Evolutionary conservation across 1,284 basidiomycete species (phyloP).

Genomic region (Papiliotrema flavescens): DNA sequence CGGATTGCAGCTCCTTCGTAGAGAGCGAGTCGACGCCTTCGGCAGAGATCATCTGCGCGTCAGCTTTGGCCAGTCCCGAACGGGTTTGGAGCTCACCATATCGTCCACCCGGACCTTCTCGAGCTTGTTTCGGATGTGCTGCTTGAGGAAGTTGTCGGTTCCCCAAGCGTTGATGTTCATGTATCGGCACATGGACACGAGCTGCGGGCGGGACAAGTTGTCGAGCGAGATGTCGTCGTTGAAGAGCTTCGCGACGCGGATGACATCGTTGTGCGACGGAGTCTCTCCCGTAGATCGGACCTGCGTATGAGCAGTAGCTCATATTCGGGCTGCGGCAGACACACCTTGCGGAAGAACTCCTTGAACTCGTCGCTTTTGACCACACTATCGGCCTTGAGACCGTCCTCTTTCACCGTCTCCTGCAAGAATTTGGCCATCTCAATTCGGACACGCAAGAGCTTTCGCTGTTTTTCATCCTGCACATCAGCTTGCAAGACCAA

Average conservation of each 20-base stretch:
- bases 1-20: constrained; percentile 81
- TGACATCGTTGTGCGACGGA: constrained; percentile 80
- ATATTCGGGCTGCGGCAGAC: constrained; percentile 1
- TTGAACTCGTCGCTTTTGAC: constrained; percentile 95
- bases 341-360: constrained; percentile 95
- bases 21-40: constrained; percentile 93
- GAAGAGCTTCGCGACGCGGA: constrained; percentile 94
- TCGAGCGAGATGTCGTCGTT: constrained; percentile 97
- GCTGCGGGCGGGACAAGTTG: constrained; percentile 93
- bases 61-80: background rate
- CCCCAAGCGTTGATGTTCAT: constrained; percentile 99
- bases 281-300: constrained; percentile 93
- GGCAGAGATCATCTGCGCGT: constrained; percentile 65
- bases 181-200: constrained; percentile 94
- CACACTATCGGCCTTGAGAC: constrained; percentile 86
- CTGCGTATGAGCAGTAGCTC: constrained; percentile 43
- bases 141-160: constrained; percentile 96
- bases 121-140: constrained; percentile 82
- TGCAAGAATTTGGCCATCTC: constrained; percentile 99
- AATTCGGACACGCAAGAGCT: constrained; percentile 86
- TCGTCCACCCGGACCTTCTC: constrained; percentile 86
- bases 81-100: constrained; percentile 49
- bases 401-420: constrained; percentile 92
- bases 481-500: background rate
- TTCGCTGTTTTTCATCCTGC: constrained; percentile 94